Evolutionary conservation across 192 early-diverging fungal genomes (phyloP), one percentile per base, ranked within the genome.

Genomic region (Entomortierella parvispora): DNA sequence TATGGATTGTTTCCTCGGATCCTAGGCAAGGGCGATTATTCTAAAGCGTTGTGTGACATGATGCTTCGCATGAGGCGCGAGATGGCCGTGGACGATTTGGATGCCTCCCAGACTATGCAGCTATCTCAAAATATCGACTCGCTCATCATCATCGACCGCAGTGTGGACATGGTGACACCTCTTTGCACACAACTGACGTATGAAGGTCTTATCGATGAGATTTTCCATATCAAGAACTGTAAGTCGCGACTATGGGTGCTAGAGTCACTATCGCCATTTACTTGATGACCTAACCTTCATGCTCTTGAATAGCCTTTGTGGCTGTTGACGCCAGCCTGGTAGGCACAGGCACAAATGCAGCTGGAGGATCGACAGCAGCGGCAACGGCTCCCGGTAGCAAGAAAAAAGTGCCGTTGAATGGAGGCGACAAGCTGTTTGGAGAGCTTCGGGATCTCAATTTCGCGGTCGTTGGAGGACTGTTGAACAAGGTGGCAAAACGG

Each of bases 101-200:
- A 81, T 18, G 81, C 83, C 7, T 70, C 74, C 14, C 61, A 81
- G 33, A 85, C 82, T 40, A 79, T 82, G 26, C 72, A 82, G n/a
- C 60, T 93, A 48, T 93, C 92, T 5, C 83, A 86, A 45, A 80
- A 79, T 34, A 89, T 91, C 49, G 90, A 99, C 68, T 91, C 94
- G 11, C 65, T 97, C 52, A 88, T 99, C 20, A 89, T 99, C 17
- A 86, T 99, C 42, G 97, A 99, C 64, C 86, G 97, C 2, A 87
- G 85, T 23, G 94, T 96, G 4, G 97, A 99, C 74, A 65, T 97
- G 47, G 83, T 95, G 34, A 98, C 96, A 4, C 97, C 96, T 10
- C 80, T 99, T 33, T 92, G 95, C 67, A 99, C 96, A 0, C 95
- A 97, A 76, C 84, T 98, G 60, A 98, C 97, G 0, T 99, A 98